These are phyloP conservation scores for Penicillium sp. DNA, from an alignment of 2,329 filamentous ascomycete species.

Conservation along the genomic window DNA sequence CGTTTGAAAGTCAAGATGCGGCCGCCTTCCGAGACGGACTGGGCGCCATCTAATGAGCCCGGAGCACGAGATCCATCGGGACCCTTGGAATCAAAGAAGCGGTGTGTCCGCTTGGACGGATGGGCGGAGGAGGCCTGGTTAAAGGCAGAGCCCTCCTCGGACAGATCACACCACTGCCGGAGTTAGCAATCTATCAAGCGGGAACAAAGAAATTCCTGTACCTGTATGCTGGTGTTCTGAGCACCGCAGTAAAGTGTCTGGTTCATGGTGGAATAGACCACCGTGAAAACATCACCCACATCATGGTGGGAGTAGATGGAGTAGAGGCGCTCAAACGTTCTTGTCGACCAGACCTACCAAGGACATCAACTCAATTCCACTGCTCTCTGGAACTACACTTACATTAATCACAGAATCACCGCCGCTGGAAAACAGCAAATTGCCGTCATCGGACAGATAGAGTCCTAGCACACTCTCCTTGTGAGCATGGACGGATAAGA, in stretches of 20 bases:
- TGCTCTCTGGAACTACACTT: constrained; percentile 17
- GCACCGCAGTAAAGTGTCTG: constrained; percentile 87
- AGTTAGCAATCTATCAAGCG: constrained; percentile 17
- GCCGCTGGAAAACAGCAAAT: constrained; percentile 83
- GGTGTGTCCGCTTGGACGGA: constrained; percentile 73
- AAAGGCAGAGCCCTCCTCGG: constrained; percentile 62
- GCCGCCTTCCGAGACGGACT: constrained; percentile 55
- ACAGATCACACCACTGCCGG: constrained; percentile 69
- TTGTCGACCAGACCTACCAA: constrained; percentile 73
- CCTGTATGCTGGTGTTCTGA: constrained; percentile 89
- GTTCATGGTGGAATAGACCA: constrained; percentile 77
- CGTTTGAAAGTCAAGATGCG: constrained; percentile 77
- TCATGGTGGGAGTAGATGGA: constrained; percentile 93
- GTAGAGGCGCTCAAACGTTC: constrained; percentile 71
- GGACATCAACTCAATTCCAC: constrained; percentile 9
- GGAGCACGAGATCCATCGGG: constrained; percentile 79
- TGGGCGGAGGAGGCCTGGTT: constrained; percentile 65
- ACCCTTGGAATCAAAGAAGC: constrained; percentile 89
- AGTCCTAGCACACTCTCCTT: constrained; percentile 86
- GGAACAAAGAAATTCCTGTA: constrained; percentile 22
- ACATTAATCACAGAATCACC: constrained; percentile 91
- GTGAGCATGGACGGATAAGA: constrained; percentile 79
- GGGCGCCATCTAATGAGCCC: constrained; percentile 55
- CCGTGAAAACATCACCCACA: constrained; percentile 91
- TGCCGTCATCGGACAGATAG: constrained; percentile 71